Base-by-base conservation (phyloP, 176 grass and related monocot genomes). In the Alopecurus myosuroides region DNA sequence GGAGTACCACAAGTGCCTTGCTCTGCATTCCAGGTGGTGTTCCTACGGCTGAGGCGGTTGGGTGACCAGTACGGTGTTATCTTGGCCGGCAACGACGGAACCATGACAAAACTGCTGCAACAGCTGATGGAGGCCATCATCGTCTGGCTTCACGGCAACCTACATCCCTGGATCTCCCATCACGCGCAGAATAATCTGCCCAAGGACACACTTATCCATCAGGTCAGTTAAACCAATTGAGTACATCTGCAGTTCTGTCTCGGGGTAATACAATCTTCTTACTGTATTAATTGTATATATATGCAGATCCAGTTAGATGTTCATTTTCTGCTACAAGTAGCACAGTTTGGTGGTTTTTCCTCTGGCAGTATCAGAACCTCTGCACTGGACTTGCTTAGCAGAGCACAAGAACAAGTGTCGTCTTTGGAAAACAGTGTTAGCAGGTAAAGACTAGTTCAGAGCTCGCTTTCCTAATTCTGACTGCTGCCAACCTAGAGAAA, bases 321-420 rank as follows among this genome's bases (percentile, higher is more conserved):
- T 56, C 73, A 91, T 91, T 94, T 94, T 64, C 77, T 94, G 0
- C 18, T 89, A n/a, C 80, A 94, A 76, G 22, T 91, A 34, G 89
- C 84, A 46, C 26, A 22, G 23, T 25, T 89, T 36, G 65, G 86
- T 5, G 81, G 89, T 4, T 85, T 87, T 81, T 87, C 52, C 76
- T 88, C 88, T 0, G 85, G 79, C 36, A 25, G 31, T 77, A 65
- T 91, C 33, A 78, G n/a, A 69, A 76, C 39, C 33, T 5, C 26
- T 9, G 80, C 92, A 33, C 2, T 85, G 70, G 77, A 52, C 41
- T 17, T 81, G 61, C 66, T 94, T 18, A 34, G 9, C 49, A 77
- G 39, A 63, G 56, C 77, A 46, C 19, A 63, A 42, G 78, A 41
- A 30, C 69, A 22, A 22, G 18, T 63, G 22, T 19, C 51, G 40